phyloP scores from a whole-genome alignment of 768 basidiomycete genomes.

The Kwoniella pini region DNA sequence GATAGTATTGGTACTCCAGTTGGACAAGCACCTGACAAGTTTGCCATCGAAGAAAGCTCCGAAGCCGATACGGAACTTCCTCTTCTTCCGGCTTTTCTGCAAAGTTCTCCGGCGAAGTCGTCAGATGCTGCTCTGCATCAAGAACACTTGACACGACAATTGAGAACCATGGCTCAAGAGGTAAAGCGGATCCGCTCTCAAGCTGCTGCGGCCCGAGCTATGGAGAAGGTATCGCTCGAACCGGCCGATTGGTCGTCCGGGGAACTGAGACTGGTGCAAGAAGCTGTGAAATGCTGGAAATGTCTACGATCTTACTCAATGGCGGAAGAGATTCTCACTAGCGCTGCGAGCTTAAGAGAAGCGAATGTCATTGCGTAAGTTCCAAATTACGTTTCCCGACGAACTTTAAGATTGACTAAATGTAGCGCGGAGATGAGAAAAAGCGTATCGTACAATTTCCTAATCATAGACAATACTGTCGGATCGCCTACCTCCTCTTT shows the following conservation, averaged over 20 bases:
- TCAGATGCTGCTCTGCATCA: constrained; percentile 32
- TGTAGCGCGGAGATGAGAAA: constrained; percentile 80
- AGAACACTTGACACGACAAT: constrained; percentile 84
- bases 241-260: constrained; percentile 77
- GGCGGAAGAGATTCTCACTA: constrained; percentile 83
- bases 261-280: constrained; percentile 78
- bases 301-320: constrained; percentile 82
- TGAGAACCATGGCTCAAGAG: constrained; percentile 74
- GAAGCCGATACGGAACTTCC: constrained; percentile 18
- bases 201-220: constrained; percentile 35
- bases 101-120: neutral
- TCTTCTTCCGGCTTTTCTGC: neutral
- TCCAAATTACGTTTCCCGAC: neutral
- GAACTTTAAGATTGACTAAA: neutral
- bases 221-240: constrained; percentile 70
- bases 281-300: constrained; percentile 82
- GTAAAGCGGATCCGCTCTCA: constrained; percentile 72
- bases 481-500: constrained; percentile 78
- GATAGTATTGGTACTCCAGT: constrained; percentile 36
- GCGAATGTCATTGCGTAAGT: constrained; percentile 72
- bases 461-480: constrained; percentile 78
- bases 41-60: constrained; percentile 16
- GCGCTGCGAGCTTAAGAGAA: constrained; percentile 85
- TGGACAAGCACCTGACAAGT: constrained; percentile 4
- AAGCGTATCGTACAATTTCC: constrained; percentile 87